Conservation (phyloP, 1,284 basidiomycete species). For the Puccinia polysora region DNA sequence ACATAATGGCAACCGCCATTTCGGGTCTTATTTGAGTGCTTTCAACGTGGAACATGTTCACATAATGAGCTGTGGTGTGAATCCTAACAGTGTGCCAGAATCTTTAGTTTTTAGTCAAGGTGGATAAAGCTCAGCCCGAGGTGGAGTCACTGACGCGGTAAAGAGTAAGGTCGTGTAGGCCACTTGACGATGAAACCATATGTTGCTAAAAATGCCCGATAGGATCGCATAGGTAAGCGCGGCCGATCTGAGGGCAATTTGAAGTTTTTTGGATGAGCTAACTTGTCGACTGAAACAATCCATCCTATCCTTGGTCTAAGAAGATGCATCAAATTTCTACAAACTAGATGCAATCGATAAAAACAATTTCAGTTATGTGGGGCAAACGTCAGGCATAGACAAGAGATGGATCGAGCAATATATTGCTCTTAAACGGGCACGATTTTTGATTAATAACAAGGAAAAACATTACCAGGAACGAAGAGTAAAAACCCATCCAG, state of each 20-base stretch:
- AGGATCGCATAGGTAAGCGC: not conserved
- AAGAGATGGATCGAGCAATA: not conserved
- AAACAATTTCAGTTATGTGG: not conserved
- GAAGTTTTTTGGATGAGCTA: not conserved
- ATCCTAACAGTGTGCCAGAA: not conserved
- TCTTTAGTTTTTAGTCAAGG: not conserved
- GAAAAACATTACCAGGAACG: slow-evolving; percentile 10
- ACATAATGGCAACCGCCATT: slow-evolving; percentile 32
- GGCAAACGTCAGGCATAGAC: not conserved
- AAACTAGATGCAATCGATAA: slow-evolving; percentile 6
- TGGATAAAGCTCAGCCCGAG: not conserved
- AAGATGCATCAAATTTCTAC: slow-evolving; percentile 22
- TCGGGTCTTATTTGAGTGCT: slow-evolving; percentile 22
- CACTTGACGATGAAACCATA: slow-evolving; percentile 40
- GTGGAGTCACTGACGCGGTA: slow-evolving; percentile 1
- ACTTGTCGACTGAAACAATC: slow-evolving; percentile 21
- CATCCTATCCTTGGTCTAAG: slow-evolving; percentile 18
- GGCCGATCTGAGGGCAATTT: not conserved
- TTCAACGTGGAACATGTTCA: slow-evolving; percentile 34
- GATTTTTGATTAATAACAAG: not conserved
- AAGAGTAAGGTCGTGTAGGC: slow-evolving; percentile 33
- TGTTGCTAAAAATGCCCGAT: not conserved
- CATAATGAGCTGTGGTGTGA: slow-evolving; percentile 41
- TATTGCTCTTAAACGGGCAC: not conserved
- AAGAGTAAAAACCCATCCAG: slow-evolving; percentile 31